Percentiles rank a stretch among this genome's conserved stretches.
phyloP scores from a whole-genome alignment of 352 stramenopile genomes.

The Peronosclerospora sorghi region DNA sequence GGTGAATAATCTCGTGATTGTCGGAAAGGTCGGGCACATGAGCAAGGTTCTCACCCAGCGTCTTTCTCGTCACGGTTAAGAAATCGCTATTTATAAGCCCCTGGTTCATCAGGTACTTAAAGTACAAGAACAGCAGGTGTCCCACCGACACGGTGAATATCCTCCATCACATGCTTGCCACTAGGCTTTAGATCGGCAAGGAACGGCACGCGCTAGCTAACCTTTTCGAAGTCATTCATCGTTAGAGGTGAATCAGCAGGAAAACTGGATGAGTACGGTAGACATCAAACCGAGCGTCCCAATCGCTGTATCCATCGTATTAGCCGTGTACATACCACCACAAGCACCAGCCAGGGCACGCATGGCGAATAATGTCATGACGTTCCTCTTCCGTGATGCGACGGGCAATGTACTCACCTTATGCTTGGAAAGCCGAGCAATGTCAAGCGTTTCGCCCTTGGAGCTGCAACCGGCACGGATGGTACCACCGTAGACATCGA shows the following conservation, averaged over 20 bases:
- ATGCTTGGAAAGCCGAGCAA: constrained; percentile 94
- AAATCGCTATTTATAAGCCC: constrained; percentile 92
- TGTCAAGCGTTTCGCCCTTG: constrained; percentile 87
- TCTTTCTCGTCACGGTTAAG: constrained; percentile 97
- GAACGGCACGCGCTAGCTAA: constrained; percentile 92
- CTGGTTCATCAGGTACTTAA: constrained; percentile 97
- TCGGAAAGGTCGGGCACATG: constrained; percentile 89
- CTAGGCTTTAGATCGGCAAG: constrained; percentile 96
- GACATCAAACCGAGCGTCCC: constrained; percentile 91
- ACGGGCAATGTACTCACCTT: constrained; percentile 93
- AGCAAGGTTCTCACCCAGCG: constrained; percentile 92
- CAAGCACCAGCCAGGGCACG: constrained; percentile 93
- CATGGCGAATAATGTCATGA: constrained; percentile 90
- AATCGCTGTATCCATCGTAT: constrained; percentile 98
- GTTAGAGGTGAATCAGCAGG: constrained; percentile 91
- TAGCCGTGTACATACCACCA: constrained; percentile 99
- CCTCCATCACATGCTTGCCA: constrained; percentile 98
- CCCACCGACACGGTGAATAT: constrained; percentile 94
- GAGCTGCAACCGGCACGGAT: constrained; percentile 91
- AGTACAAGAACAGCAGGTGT: constrained; percentile 95
- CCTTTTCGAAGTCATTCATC: constrained; percentile 96
- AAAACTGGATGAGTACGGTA: constrained; percentile 94
- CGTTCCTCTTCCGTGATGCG: constrained; percentile 86
- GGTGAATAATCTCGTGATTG: constrained; percentile 95
- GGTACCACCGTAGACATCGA: constrained; percentile 96